Conservation (phyloP, 768 basidiomycete genomes). For the Termitomyces sp. region DNA sequence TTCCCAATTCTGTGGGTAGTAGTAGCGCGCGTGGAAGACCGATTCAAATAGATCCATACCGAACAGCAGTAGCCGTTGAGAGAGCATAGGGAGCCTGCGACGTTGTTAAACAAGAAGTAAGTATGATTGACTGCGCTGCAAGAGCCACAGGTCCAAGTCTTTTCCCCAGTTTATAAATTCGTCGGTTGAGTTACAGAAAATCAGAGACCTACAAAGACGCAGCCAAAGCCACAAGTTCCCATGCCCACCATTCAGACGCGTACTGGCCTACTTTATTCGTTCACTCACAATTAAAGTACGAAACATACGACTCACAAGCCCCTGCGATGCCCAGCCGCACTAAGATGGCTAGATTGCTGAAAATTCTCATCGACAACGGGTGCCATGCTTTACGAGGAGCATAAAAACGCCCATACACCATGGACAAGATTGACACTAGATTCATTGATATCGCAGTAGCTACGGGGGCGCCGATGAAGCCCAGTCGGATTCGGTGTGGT, state of each 20-base stretch:
- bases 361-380: slow-evolving; percentile 60
- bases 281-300: background rate
- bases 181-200: background rate
- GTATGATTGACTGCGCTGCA: slow-evolving; percentile 84
- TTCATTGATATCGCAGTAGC: slow-evolving; percentile 87
- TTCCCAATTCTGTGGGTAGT: slow-evolving; percentile 13
- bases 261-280: slow-evolving; percentile 50
- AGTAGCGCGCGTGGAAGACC: background rate
- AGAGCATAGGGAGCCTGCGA: slow-evolving; percentile 84
- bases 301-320: slow-evolving; percentile 45
- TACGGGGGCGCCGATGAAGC: slow-evolving; percentile 90
- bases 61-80: slow-evolving; percentile 78
- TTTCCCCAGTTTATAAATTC: background rate
- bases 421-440: slow-evolving; percentile 59
- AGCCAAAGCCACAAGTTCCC: slow-evolving; percentile 75
- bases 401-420: slow-evolving; percentile 60
- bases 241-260: slow-evolving; percentile 95
- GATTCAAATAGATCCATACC: slow-evolving; percentile 37
- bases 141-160: slow-evolving; percentile 78
- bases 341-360: slow-evolving; percentile 66
- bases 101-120: slow-evolving; percentile 67
- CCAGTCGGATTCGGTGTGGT: slow-evolving; percentile 69
- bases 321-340: slow-evolving; percentile 79
- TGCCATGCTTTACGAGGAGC: slow-evolving; percentile 78
- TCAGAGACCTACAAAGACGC: slow-evolving; percentile 41